Conservation (phyloP, 2,329 filamentous ascomycete genomes). For the Atkinsonella texensis region DNA sequence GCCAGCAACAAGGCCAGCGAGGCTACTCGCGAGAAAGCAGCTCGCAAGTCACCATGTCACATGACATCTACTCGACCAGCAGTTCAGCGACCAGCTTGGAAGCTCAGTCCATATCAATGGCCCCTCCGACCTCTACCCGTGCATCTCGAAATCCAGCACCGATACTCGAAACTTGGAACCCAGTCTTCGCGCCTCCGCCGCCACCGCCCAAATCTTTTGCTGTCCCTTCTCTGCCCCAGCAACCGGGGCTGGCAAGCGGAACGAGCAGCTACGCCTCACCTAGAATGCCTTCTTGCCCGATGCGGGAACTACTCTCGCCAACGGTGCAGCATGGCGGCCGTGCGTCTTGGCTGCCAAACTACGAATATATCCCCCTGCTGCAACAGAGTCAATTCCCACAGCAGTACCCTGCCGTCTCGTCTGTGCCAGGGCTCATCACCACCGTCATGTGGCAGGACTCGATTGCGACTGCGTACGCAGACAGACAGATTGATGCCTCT, state of each 20-base stretch:
- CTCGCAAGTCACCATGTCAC: neutral
- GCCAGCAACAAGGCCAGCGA: neutral
- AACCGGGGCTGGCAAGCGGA: slow-evolving; percentile 24
- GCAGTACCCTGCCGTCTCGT: slow-evolving; percentile 38
- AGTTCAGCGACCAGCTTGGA: neutral
- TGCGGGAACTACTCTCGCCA: slow-evolving; percentile 15
- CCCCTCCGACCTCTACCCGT: neutral
- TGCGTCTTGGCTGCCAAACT: neutral
- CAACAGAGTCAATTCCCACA: slow-evolving; percentile 33
- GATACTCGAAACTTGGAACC: slow-evolving; percentile 64
- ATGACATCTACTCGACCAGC: neutral
- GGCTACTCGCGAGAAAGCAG: neutral
- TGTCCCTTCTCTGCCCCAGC: slow-evolving; percentile 45
- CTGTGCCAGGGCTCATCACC: slow-evolving; percentile 49
- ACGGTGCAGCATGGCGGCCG: neutral
- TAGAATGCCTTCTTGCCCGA: neutral
- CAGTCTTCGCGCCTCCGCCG: slow-evolving; percentile 57
- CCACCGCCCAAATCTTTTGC: slow-evolving; percentile 59
- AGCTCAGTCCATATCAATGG: neutral
- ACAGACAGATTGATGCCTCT: slow-evolving; percentile 23
- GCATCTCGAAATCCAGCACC: slow-evolving; percentile 67
- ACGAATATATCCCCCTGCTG: neutral
- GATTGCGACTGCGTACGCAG: slow-evolving; percentile 56
- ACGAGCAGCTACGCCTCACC: neutral
- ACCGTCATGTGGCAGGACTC: slow-evolving; percentile 64